phyloP scores from a whole-genome alignment of 495 filamentous ascomycete species.

The Xanthoparmelia taractica region DNA sequence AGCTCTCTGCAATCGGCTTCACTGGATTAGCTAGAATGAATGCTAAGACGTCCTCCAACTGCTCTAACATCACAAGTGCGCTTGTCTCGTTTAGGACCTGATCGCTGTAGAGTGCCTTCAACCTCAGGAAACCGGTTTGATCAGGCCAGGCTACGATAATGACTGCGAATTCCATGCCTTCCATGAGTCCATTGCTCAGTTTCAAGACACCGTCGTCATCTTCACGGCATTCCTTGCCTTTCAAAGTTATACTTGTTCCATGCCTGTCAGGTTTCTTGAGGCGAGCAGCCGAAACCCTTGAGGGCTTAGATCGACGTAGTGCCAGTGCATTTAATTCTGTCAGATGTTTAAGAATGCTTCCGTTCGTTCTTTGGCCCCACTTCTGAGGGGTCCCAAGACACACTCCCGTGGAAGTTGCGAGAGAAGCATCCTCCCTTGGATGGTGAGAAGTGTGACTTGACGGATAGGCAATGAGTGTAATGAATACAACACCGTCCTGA shows the following conservation, averaged over 20 bases:
- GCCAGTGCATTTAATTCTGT: background rate
- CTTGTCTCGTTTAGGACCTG: constrained; percentile 22
- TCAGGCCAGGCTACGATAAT: constrained; percentile 29
- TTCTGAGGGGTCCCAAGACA: background rate
- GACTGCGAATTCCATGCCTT: constrained; percentile 28
- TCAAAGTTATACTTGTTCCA: constrained; percentile 1
- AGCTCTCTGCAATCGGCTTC: constrained; percentile 24
- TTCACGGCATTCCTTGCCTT: background rate
- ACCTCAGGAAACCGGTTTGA: constrained; percentile 22
- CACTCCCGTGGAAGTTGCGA: background rate
- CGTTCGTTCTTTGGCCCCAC: background rate
- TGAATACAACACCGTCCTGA: constrained; percentile 32
- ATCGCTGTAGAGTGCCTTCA: constrained; percentile 28
- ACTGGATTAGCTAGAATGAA: constrained; percentile 28
- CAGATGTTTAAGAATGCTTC: background rate
- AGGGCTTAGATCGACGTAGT: background rate
- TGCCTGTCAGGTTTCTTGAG: background rate
- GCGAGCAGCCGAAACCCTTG: background rate
- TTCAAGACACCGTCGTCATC: background rate
- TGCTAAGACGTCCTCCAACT: constrained; percentile 30
- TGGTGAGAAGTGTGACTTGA: background rate
- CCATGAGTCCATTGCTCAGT: constrained; percentile 16
- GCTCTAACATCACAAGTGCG: constrained; percentile 29
- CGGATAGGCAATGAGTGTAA: constrained; percentile 18
- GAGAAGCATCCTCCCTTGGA: background rate